Conservation (phyloP, 2,329 filamentous ascomycete species). For the Beauveria sp. region DNA sequence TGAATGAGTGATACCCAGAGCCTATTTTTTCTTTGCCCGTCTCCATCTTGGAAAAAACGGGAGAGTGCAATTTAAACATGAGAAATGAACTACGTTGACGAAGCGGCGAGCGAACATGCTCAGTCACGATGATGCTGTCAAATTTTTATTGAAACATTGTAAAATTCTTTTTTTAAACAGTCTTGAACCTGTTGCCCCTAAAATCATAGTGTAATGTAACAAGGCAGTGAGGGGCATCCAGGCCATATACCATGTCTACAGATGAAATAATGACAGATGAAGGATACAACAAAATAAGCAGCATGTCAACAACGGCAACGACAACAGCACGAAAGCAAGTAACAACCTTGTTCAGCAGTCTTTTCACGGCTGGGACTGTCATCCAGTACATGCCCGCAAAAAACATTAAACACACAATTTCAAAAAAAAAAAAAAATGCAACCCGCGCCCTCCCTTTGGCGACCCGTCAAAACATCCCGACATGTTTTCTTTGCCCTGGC, state of each 20-base stretch:
- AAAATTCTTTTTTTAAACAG: background rate
- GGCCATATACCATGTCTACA: conserved; percentile 5
- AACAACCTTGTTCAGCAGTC: background rate
- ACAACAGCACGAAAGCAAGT: background rate
- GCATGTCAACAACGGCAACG: background rate
- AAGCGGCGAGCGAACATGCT: too few species aligned
- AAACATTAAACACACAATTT: background rate
- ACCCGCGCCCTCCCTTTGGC: conserved; percentile 8
- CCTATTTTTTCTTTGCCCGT: background rate
- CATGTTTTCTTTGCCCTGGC: background rate
- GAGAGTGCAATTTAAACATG: background rate
- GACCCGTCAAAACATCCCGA: conserved; percentile 10
- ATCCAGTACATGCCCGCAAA: conserved; percentile 1
- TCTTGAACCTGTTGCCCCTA: background rate
- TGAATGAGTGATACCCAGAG: background rate
- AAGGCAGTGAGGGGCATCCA: background rate
- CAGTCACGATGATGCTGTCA: background rate
- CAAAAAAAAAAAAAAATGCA: background rate
- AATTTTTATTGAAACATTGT: background rate
- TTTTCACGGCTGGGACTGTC: background rate
- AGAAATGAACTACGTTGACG: background rate
- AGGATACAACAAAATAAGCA: conserved; percentile 5
- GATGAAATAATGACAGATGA: conserved; percentile 10
- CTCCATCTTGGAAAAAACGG: background rate
- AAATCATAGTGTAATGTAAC: background rate